Percentiles rank a stretch among this genome's conserved stretches.
phyloP scores from a whole-genome alignment of 805 yeast genomes.

The Spathaspora sp. region DNA sequence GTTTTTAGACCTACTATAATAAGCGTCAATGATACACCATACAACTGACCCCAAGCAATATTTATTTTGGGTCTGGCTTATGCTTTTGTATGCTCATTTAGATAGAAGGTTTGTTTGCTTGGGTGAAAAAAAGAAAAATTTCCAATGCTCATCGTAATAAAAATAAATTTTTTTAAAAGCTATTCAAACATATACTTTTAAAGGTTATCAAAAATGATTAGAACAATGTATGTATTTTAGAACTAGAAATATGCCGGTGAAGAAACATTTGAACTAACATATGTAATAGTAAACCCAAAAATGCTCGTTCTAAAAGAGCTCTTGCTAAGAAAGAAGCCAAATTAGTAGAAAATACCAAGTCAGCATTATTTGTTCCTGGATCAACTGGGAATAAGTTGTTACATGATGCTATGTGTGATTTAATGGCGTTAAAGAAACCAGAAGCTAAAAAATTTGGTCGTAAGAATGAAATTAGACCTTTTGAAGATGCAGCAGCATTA shows the following conservation, averaged over 20 bases:
- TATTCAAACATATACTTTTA: not conserved
- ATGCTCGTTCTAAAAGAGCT: conserved; percentile 94
- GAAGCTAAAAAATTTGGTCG: conserved; percentile 79
- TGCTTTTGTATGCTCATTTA: too few species aligned
- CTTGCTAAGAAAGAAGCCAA: conserved; percentile 85
- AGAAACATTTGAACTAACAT: not conserved
- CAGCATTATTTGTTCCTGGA: conserved; percentile 91
- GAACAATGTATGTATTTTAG: conserved; percentile 29
- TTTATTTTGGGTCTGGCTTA: not conserved
- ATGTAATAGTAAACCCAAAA: conserved; percentile 64
- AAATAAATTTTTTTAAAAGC: not conserved
- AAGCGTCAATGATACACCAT: too few species aligned
- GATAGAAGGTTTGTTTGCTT: too few species aligned
- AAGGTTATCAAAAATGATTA: conserved; percentile 21
- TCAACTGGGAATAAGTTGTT: conserved; percentile 70
- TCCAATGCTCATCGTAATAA: conserved; percentile 2
- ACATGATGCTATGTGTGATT: conserved; percentile 86
- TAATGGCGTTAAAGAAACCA: conserved; percentile 89
- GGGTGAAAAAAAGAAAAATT: not conserved
- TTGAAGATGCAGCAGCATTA: conserved; percentile 79
- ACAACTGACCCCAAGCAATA: not conserved
- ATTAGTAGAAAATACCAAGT: conserved; percentile 82
- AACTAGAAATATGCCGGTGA: not conserved
- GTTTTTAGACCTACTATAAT: not conserved
- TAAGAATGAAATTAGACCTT: conserved; percentile 87